Evolutionary conservation across 306 rosid species (phyloP), one percentile per base, ranked within the genome.

Genomic region (Quercus suber): DNA sequence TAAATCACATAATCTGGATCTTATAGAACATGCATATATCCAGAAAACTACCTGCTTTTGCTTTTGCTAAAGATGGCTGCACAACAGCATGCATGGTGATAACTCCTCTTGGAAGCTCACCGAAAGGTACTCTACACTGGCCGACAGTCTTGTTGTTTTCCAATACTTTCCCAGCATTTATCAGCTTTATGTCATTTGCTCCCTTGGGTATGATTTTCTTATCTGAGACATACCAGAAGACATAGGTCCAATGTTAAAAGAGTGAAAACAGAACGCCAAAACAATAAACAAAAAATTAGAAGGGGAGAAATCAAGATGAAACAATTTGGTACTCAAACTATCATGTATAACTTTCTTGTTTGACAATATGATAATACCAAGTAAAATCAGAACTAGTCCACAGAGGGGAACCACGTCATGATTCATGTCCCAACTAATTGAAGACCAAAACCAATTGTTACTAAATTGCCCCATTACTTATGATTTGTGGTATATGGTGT

Each of bases 11-110:
- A 60, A 30, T 4, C 67, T 21, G 67, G 45, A 65, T 4, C 19
- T 19, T 17, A 68, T 21, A 19, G 21, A 73, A 71, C 37, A 68
- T 53, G 41, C 55, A 73, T 79, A 67, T 23, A 55, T 61, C 79
- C 13, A 13, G 59, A 81, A 70, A 74, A 69, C 74, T 89, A 94
- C 98, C 96, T 89, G 97, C 69, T 87, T 92, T 94, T 45, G 93
- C 85, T 87, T 94, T 94, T 17, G 92, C 89, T 77, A 89, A 65
- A 83, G 96, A 80, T 71, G 96, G 98, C 86, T 88, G 97, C 61
- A 94, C 97, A 30, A 94, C 97, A 56, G 89, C 98, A 84, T 92
- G 97, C 98, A 94, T 94, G 83, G 93, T 92, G 65, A 94, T 92
- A 74, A 90, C 90, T 72, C 89, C 96, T 25, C 70, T 83, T 23